Evolutionary conservation across 2,329 filamentous ascomycete genomes (phyloP).

Genomic region (Dactylellina sp.): DNA sequence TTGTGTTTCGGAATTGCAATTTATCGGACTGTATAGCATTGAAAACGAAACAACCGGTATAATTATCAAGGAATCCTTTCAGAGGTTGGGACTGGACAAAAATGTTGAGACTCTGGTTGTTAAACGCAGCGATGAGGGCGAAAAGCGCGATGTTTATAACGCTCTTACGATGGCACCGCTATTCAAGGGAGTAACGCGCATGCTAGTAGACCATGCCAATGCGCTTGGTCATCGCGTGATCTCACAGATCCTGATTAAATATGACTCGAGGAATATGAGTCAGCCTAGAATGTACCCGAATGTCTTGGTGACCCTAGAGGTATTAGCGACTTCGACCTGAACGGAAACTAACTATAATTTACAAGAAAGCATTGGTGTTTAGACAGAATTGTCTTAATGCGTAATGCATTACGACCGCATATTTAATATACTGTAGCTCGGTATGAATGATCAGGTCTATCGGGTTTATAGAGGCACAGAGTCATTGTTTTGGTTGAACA

Average conservation of each 20-base stretch:
- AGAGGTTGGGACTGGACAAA: not conserved
- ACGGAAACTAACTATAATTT: too few species aligned
- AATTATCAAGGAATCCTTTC: conserved; percentile 13
- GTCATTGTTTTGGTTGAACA: too few species aligned
- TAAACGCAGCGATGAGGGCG: not conserved
- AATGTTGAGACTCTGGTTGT: conserved; percentile 5
- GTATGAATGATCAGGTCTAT: too few species aligned
- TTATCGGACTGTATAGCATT: conserved; percentile 18
- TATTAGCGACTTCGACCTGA: too few species aligned
- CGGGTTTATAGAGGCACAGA: too few species aligned
- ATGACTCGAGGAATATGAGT: conserved; percentile 6
- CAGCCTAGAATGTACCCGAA: conserved; percentile 6
- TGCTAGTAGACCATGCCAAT: conserved; percentile 11
- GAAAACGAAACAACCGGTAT: not conserved
- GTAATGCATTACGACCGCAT: too few species aligned
- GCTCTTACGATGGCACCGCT: conserved; percentile 11
- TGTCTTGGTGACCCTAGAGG: conserved; percentile 3
- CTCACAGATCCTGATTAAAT: not conserved
- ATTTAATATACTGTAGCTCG: too few species aligned
- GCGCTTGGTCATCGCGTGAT: not conserved
- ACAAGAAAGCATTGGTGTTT: too few species aligned
- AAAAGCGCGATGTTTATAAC: conserved; percentile 1
- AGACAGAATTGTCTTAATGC: too few species aligned
- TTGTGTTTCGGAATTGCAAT: not conserved
- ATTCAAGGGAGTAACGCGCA: conserved; percentile 2